These are phyloP conservation scores for Otatea glauca DNA, from an alignment of 176 grass and related monocot species.

Conservation along the genomic window DNA sequence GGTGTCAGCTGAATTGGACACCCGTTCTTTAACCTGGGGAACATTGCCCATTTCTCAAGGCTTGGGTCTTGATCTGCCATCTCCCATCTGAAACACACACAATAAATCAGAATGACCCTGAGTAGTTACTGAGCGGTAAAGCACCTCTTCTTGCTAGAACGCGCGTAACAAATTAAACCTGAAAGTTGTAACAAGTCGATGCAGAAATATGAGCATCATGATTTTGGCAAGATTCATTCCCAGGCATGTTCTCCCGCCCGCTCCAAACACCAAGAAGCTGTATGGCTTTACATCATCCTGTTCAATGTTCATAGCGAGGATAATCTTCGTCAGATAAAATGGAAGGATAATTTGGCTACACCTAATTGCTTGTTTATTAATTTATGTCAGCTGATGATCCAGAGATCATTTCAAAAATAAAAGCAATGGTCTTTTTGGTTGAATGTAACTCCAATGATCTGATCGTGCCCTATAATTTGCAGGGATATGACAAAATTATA, in stretches of 20 bases:
- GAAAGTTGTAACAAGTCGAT: slow-evolving; percentile 72
- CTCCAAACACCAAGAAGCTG: slow-evolving; percentile 82
- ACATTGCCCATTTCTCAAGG: slow-evolving; percentile 88
- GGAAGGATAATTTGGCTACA: too few relatives aligned
- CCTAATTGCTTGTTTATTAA: too few relatives aligned
- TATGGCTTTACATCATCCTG: slow-evolving; percentile 66
- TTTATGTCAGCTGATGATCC: too few relatives aligned
- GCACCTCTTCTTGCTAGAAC: too few relatives aligned
- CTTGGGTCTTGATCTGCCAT: slow-evolving; percentile 68
- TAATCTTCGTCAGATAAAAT: too few relatives aligned
- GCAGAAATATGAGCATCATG: slow-evolving; percentile 95
- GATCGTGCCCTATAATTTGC: background rate
- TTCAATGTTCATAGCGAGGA: background rate
- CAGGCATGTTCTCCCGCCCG: slow-evolving; percentile 74
- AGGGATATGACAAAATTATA: background rate
- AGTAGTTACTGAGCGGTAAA: too few relatives aligned
- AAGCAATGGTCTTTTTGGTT: too few relatives aligned
- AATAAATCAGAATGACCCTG: too few relatives aligned
- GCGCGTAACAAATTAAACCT: slow-evolving; percentile 35
- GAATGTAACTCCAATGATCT: too few relatives aligned
- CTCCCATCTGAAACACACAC: slow-evolving; percentile 57
- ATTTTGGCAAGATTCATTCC: slow-evolving; percentile 88
- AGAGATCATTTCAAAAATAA: too few relatives aligned
- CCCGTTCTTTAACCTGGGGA: slow-evolving; percentile 80
- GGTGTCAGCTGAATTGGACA: slow-evolving; percentile 63